Percentiles rank a stretch among this genome's conserved stretches.
Evolutionary conservation across 169 alveolate species (phyloP).

Genomic region (Toxoplasma gondii): DNA sequence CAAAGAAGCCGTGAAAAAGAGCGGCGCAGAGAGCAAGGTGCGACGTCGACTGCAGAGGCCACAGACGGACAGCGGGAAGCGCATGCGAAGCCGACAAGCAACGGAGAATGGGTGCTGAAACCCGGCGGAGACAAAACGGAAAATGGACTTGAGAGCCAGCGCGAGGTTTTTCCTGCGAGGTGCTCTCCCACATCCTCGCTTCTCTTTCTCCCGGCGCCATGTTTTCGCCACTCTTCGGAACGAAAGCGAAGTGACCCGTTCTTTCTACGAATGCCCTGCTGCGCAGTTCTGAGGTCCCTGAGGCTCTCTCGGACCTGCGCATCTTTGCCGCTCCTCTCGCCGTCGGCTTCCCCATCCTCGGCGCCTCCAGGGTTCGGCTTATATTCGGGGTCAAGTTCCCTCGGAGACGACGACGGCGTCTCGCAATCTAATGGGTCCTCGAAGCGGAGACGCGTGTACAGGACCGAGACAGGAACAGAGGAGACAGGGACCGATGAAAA

Average conservation of each 20-base stretch:
- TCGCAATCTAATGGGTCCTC: not conserved
- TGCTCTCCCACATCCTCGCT: not conserved
- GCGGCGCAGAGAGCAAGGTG: not conserved
- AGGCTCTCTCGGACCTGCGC: slow-evolving; percentile 11
- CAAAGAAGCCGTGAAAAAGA: not conserved
- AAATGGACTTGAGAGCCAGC: not conserved
- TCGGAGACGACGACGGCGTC: not conserved
- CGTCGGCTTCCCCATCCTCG: not conserved
- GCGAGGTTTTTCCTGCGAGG: not conserved
- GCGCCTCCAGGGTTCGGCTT: not conserved
- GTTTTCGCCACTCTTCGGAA: not conserved
- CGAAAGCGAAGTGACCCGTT: not conserved
- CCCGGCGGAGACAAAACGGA: too few species aligned
- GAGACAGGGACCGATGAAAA: not conserved
- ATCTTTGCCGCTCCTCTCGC: not conserved
- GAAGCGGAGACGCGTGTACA: not conserved
- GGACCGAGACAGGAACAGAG: too few species aligned
- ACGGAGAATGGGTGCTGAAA: too few species aligned
- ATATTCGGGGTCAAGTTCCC: not conserved
- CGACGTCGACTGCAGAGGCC: too few species aligned
- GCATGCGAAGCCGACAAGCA: too few species aligned
- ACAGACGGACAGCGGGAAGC: too few species aligned
- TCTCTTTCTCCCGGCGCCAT: not conserved
- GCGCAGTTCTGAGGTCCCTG: slow-evolving; percentile 13
- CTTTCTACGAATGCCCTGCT: not conserved